Conservation (phyloP, 192 early-diverging fungal genomes). For the Phycomyces blakesleeanus region DNA sequence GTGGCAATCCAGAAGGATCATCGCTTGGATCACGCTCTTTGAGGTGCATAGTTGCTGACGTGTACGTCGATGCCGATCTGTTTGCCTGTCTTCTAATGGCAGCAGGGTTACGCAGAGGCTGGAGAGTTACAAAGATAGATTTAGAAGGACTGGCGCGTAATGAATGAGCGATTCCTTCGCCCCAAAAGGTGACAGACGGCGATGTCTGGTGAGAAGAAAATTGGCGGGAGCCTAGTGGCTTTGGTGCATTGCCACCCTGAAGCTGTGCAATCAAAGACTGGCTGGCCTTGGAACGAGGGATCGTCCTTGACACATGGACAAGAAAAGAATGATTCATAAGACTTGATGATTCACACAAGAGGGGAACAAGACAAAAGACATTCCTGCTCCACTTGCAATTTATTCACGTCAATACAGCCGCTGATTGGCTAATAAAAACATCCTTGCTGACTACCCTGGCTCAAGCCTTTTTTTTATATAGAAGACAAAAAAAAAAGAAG, state of each 20-base stretch:
- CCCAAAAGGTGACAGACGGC: constrained; percentile 25
- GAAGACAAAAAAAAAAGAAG: too few species aligned
- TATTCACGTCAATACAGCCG: too few species aligned
- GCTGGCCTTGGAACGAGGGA: constrained; percentile 26
- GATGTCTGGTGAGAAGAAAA: constrained; percentile 8
- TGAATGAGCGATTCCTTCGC: constrained; percentile 28
- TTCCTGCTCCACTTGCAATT: too few species aligned
- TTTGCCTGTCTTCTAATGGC: constrained; percentile 2
- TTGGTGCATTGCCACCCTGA: neutral
- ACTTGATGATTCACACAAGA: constrained; percentile 2
- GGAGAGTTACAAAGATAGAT: constrained; percentile 21
- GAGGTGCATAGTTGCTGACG: constrained; percentile 1
- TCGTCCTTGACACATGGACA: constrained; percentile 36
- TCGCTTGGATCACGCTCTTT: constrained; percentile 27
- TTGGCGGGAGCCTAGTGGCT: constrained; percentile 1
- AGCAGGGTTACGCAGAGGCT: constrained; percentile 20
- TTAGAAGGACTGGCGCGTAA: constrained; percentile 19
- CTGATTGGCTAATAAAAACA: too few species aligned
- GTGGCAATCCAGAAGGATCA: constrained; percentile 21
- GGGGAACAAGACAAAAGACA: neutral
- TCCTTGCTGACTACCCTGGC: too few species aligned
- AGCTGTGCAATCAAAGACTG: constrained; percentile 22
- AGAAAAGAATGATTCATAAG: constrained; percentile 25
- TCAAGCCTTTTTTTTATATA: too few species aligned
- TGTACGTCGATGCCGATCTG: constrained; percentile 6